These are phyloP conservation scores for Neospora caninum DNA, from an alignment of 169 alveolate genomes.

Conservation along the genomic window DNA sequence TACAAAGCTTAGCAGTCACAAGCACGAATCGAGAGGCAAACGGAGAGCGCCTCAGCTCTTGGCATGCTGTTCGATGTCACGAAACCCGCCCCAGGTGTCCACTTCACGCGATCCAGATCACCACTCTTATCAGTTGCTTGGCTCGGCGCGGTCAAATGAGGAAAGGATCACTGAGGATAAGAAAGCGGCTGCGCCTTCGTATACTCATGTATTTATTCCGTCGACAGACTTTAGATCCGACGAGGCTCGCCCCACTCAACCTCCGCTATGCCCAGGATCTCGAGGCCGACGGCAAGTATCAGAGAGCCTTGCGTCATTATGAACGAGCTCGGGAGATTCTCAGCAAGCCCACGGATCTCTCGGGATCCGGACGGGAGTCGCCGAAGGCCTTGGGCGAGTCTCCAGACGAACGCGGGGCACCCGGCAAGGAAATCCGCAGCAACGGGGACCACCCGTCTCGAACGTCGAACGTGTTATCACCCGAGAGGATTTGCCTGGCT, in stretches of 20 bases:
- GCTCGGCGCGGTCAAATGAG: too few species aligned
- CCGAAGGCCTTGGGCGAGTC: background rate
- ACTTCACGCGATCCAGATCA: too few species aligned
- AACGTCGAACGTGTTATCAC: background rate
- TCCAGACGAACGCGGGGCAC: background rate
- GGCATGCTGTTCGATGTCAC: too few species aligned
- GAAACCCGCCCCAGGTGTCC: too few species aligned
- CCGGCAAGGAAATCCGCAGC: background rate
- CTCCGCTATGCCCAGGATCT: background rate
- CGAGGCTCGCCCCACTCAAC: background rate
- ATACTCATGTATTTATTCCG: background rate
- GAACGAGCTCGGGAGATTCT: conserved; percentile 7
- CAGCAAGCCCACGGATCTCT: background rate
- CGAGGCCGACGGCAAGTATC: conserved; percentile 8
- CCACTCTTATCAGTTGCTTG: too few species aligned
- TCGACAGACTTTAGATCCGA: conserved; percentile 4
- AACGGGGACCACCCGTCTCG: background rate
- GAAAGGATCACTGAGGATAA: too few species aligned
- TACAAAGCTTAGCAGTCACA: too few species aligned
- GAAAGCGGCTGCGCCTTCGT: too few species aligned
- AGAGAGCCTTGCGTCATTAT: conserved; percentile 1
- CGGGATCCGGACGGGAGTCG: background rate
- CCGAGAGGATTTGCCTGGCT: conserved; percentile 75
- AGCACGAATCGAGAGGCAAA: too few species aligned
- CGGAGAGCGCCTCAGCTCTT: too few species aligned